These are phyloP conservation scores for Pisolithus albus DNA, from an alignment of 768 basidiomycete genomes.

Conservation along the genomic window DNA sequence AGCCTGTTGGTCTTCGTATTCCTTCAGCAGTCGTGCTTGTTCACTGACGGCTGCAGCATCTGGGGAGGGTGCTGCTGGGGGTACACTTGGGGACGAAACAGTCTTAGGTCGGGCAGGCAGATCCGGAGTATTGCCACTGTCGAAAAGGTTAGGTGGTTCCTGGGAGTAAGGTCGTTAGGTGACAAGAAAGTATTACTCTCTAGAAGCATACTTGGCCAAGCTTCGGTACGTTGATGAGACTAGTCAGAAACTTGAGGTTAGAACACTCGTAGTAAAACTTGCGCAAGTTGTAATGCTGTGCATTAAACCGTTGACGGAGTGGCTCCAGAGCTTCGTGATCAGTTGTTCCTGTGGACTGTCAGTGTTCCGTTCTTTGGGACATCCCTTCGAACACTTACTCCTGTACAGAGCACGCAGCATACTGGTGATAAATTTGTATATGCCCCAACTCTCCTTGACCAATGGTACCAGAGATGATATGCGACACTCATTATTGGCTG, in stretches of 20 bases:
- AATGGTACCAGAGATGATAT: constrained; percentile 94
- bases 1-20: constrained; percentile 95
- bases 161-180: constrained; percentile 23
- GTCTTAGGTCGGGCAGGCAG: constrained; percentile 77
- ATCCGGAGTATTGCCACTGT: constrained; percentile 77
- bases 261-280: constrained; percentile 99
- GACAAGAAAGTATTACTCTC: not conserved
- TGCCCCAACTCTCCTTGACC: constrained; percentile 99
- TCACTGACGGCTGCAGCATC: constrained; percentile 72
- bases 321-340: constrained; percentile 87
- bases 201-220: constrained; percentile 63
- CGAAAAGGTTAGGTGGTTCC: constrained; percentile 95
- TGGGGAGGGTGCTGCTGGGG: constrained; percentile 66
- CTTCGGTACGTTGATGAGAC: constrained; percentile 97
- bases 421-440: constrained; percentile 97
- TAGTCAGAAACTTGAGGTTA: constrained; percentile 95
- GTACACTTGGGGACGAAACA: constrained; percentile 48
- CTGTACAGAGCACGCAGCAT: constrained; percentile 98
- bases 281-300: constrained; percentile 88
- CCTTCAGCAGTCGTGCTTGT: constrained; percentile 89
- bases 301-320: constrained; percentile 75
- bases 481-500: constrained; percentile 93
- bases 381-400: constrained; percentile 41
- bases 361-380: not conserved
- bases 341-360: constrained; percentile 63